phyloP scores from a whole-genome alignment of 2,329 filamentous ascomycete genomes.

The Sodiomyces alkalinus region DNA sequence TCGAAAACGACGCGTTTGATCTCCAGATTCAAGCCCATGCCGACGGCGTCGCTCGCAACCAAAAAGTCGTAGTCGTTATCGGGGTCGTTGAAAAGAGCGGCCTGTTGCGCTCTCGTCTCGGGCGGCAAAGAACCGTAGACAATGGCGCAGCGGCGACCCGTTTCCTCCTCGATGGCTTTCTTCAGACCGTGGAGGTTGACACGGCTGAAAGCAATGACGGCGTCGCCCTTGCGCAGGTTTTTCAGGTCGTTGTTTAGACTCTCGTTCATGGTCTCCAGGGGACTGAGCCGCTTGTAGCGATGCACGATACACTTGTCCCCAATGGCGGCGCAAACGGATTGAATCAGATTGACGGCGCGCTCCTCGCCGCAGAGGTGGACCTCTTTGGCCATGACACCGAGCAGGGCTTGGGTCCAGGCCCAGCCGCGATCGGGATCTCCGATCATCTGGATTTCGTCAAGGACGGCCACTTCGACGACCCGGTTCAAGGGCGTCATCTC shows the following conservation, averaged over 20 bases:
- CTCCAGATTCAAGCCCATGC: slow-evolving; percentile 90
- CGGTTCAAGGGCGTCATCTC: slow-evolving; percentile 58
- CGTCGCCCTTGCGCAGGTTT: slow-evolving; percentile 74
- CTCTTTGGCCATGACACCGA: slow-evolving; percentile 77
- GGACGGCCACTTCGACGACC: slow-evolving; percentile 73
- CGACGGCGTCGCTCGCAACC: slow-evolving; percentile 88
- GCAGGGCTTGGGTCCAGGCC: slow-evolving; percentile 85
- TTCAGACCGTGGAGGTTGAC: slow-evolving; percentile 71
- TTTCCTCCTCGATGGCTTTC: slow-evolving; percentile 56
- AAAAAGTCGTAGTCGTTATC: slow-evolving; percentile 91
- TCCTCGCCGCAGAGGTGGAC: slow-evolving; percentile 89
- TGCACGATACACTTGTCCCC: slow-evolving; percentile 77
- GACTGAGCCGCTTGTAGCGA: slow-evolving; percentile 69
- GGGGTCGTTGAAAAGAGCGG: slow-evolving; percentile 84
- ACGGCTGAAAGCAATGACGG: slow-evolving; percentile 75
- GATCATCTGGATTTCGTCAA: slow-evolving; percentile 99
- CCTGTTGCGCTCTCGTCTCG: slow-evolving; percentile 84
- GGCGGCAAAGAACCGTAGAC: slow-evolving; percentile 87
- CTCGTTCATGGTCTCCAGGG: slow-evolving; percentile 47
- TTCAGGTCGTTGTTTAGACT: slow-evolving; percentile 50
- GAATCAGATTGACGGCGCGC: slow-evolving; percentile 63
- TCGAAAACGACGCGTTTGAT: slow-evolving; percentile 88
- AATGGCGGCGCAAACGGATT: slow-evolving; percentile 58
- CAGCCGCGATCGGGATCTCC: slow-evolving; percentile 64
- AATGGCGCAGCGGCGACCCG: slow-evolving; percentile 71